phyloP scores from a whole-genome alignment of 2,329 filamentous ascomycete genomes.

The Alternaria sp. region DNA sequence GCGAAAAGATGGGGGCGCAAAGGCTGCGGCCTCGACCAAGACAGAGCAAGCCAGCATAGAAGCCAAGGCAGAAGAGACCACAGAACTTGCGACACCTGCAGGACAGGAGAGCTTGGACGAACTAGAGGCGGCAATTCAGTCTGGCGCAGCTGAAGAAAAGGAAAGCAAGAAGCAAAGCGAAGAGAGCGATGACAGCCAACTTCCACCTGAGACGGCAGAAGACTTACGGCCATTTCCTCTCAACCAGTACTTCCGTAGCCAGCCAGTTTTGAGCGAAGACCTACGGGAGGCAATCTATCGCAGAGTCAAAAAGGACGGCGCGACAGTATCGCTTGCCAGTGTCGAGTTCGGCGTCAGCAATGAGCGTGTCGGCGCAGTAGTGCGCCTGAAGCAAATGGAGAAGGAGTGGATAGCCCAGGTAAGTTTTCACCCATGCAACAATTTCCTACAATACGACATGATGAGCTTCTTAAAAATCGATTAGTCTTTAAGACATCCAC shows the following conservation, averaged over 20 bases:
- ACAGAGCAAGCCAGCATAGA: slow-evolving; percentile 15
- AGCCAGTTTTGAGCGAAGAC: slow-evolving; percentile 76
- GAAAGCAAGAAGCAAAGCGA: slow-evolving; percentile 20
- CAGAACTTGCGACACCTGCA: slow-evolving; percentile 37
- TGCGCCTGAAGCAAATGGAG: slow-evolving; percentile 85
- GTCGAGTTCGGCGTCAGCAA: slow-evolving; percentile 81
- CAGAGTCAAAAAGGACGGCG: slow-evolving; percentile 69
- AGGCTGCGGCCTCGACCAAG: slow-evolving; percentile 25
- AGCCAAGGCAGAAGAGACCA: slow-evolving; percentile 25
- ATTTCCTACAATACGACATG: slow-evolving; percentile 53
- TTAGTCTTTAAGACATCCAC: slow-evolving; percentile 99
- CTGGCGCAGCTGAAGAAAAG: slow-evolving; percentile 33
- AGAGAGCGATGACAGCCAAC: slow-evolving; percentile 30
- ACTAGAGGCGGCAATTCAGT: slow-evolving; percentile 37
- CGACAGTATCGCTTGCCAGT: slow-evolving; percentile 76
- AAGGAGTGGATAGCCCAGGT: slow-evolving; percentile 79
- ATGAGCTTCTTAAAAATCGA: slow-evolving; percentile 81
- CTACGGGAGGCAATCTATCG: slow-evolving; percentile 77
- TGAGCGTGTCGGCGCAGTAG: slow-evolving; percentile 82
- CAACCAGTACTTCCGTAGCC: slow-evolving; percentile 74
- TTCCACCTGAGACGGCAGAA: slow-evolving; percentile 44
- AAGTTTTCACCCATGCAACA: slow-evolving; percentile 54
- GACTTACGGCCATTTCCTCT: slow-evolving; percentile 71
- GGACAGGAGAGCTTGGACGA: slow-evolving; percentile 45
- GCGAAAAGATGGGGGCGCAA: slow-evolving; percentile 27